Percentiles rank a stretch among this genome's conserved stretches.
Evolutionary conservation across 202 grass and related monocot genomes (phyloP).

Genomic region (Panicum hallii): DNA sequence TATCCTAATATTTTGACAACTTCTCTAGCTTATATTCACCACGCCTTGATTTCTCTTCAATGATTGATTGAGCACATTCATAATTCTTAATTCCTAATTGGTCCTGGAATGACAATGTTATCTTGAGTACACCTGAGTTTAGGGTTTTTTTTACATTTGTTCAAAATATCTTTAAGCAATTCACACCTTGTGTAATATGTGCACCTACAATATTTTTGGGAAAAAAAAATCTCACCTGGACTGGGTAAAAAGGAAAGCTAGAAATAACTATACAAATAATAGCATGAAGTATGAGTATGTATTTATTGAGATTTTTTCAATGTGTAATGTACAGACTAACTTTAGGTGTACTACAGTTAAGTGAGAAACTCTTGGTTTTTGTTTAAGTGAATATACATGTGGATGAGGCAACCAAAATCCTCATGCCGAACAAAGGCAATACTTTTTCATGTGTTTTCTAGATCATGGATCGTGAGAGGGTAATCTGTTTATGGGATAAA

Average conservation of each 20-base stretch:
- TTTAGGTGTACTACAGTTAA: neutral
- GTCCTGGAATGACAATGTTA: constrained; percentile 18
- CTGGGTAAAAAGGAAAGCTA: neutral
- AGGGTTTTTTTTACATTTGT: neutral
- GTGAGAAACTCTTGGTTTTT: neutral
- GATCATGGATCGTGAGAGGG: neutral
- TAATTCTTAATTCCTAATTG: constrained; percentile 31
- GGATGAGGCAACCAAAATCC: constrained; percentile 12
- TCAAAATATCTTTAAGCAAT: neutral
- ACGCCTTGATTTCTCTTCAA: constrained; percentile 4
- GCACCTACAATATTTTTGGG: neutral
- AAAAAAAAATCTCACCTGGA: neutral
- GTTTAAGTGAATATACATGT: constrained; percentile 35
- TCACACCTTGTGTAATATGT: neutral
- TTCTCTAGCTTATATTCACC: neutral
- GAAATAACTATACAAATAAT: neutral
- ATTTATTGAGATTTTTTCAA: neutral
- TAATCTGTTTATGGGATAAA: neutral
- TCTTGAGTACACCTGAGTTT: neutral
- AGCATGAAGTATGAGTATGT: neutral
- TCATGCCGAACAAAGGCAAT: neutral
- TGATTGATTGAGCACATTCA: neutral
- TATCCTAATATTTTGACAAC: constrained; percentile 9
- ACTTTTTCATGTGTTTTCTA: neutral
- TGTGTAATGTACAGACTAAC: neutral